Evolutionary conservation across 441 rosid genomes (phyloP), one percentile per base, ranked within the genome.

Genomic region (Metrosideros polymorpha): DNA sequence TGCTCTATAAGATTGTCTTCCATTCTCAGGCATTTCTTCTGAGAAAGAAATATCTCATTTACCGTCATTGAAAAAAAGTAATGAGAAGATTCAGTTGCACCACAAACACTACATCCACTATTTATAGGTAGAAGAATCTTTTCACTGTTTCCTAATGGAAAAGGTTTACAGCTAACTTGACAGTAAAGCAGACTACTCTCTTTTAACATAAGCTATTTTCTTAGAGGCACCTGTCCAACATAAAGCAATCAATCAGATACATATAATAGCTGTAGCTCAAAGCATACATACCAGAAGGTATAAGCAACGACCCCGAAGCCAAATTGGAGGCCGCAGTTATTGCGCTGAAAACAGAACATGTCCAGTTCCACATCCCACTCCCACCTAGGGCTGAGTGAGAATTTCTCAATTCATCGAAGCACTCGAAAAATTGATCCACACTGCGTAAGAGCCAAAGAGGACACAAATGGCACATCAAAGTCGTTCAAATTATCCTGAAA

Each of bases 281-380:
- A 83, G 83, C 49, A 84, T 84, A 75, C 91, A 75, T 91, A 98
- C 99, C 99, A 88, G 94, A 95, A 85, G 99, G 95, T 82, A 96
- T 88, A 88, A 90, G 94, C 90, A 94, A 92, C 30, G 99, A 95
- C 75, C 99, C 99, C 83, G 99, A 92, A 91, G 99, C 99, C 92
- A 98, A 98, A 94, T 93, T 97, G 89, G 99, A 98, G 84, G 99
- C 98, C 87, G 99, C 99, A 91, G 96, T 98, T 92, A 98, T 94
- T 59, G 98, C 99, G 89, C 98, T 93, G 90, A 98, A 95, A 88
- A 98, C 99, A 88, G 99, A 98, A 88, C 95, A 93, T 83, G 99
- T 95, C 99, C 99, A 97, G 89, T 95, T 94, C 98, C 98, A 97
- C 98, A 97, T 91, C 88, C 98, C 99, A 89, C 97, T 97, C 92